Evolutionary conservation across 1,284 basidiomycete species (phyloP), one percentile per base, ranked within the genome.

Genomic region (Volvariella volvacea): DNA sequence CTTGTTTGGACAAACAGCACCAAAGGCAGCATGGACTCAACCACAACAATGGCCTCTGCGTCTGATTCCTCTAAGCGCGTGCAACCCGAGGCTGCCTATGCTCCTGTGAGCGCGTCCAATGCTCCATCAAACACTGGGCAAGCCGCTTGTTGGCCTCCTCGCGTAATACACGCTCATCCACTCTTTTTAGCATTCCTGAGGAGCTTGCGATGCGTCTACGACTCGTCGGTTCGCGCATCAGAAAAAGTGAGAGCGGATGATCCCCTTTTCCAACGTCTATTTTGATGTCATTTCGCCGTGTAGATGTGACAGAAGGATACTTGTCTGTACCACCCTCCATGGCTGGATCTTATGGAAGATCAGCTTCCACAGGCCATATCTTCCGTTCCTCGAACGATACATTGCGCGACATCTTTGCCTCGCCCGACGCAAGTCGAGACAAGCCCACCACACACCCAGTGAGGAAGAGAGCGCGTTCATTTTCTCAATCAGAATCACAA

Each of bases 251-350:
- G 34, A 36, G 7, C 6, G 34, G 15, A 67, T 55, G 34, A 25
- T 20, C 16, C 15, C 32, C 10, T n/a, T 9, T 19, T 30, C 14
- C 1, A 33, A 6, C 32, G 14, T 8, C 22, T 15, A 30, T 12
- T 15, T n/a, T 36, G 33, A 21, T 58, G 41, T n/a, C n/a, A 64
- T 56, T 47, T 55, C 46, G 55, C 3, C 21, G 43, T 39, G 19
- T 46, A 79, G 75, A 61, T 52, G 76, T 79, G 17, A 63, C 62
- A 4, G 68, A 77, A 54, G 76, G 76, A 32, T 79, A 78, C 52
- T 52, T 57, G 36, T 69, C 65, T 22, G 55, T 67, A 51, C 60
- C 60, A 42, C 56, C 54, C 21, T 36, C 34, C 6, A 20, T 36
- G 14, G 50, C 61, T 49, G 43, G 49, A 51, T 36, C 56, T 48